Base-by-base conservation (phyloP, 345 rosid genomes). In the Kernera saxatilis region DNA sequence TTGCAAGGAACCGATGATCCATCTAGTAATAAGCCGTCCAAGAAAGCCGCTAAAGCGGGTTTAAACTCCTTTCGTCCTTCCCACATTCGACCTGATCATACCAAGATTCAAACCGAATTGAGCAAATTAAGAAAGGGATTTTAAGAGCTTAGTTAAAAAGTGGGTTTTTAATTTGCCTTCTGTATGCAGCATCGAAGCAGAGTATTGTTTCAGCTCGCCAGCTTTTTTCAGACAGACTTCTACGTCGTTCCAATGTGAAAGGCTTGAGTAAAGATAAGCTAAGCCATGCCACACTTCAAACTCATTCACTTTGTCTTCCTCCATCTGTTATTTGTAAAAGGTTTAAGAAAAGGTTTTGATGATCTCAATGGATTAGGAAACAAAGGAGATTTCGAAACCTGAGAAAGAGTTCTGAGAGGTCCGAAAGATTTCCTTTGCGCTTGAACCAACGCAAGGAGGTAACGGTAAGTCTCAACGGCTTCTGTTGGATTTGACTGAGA, bases 261-360 rank as follows among this genome's bases (percentile, higher is more conserved):
- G 96, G 64, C 87, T 80, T 3, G 96, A 86, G 82, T 91, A 93
- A 29, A 93, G 72, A 79, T 76, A 82, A 39, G 97, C 96, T 25
- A 93, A 88, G 49, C 92, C 97, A 77, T 86, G 89, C 97, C 97
- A 93, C 64, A 89, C 96, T 81, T 93, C 96, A 71, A 89, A 91
- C 78, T 91, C 98, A 46, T 83, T 77, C 52, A 82, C 82, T 79
- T 78, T 87, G 63, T 83, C 83, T 71, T 87, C 86, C 76, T 80
- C 93, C 32, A 76, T 82, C 89, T 93, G 66, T 69, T 35, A 54
- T 36, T 26, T 41, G 23, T 11, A 8, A 48, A 29, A 36, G 3
- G 50, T 19, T 44, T 3, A 27, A 14, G 1, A 23, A 33, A 46
- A 64, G 8, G 22, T 25, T 64, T 23, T 53, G 5, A 26, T 33